Evolutionary conservation across 2,329 filamentous ascomycete species (phyloP), one percentile per base, ranked within the genome.

Genomic region (Fusarium sp.): DNA sequence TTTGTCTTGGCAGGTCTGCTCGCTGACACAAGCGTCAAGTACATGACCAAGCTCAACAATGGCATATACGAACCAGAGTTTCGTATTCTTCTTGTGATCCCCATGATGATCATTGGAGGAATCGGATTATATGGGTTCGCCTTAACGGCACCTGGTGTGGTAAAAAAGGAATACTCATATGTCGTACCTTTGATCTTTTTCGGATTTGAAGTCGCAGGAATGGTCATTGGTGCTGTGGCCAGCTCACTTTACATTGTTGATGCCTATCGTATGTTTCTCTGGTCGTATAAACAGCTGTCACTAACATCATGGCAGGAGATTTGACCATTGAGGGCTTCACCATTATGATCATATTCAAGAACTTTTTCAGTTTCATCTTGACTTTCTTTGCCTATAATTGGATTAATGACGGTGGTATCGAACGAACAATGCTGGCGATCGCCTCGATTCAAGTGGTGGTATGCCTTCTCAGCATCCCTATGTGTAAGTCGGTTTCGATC

Each of bases 61-160:
- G 95, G 95, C 56, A 87, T 94, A 63, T 97, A 97, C 79, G 95
- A 98, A 82, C 95, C 96, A 2, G 96, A 98, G 80, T 98, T 97
- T 81, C 89, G 95, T 23, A 90, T 98, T 68, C 77, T 96, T 12
- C 88, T 98, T 4, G 93, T 97, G 1, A 84, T 96, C 5, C 94
- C 95, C 9, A 94, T 96, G 85, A 84, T 97, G 46, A 82, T 97
- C 5, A 88, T 96, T 65, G 93, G 93, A 19, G 90, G 91, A 54
- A 90, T 92, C 19, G 95, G 95, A 2, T 84, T 97, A 2, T 97
- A 93, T 78, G 94, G 95, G 0, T 97, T 97, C 77, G 95, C 93
- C 2, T 89, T 93, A 73, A 94, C 93, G 1, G 87, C 91, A 2
- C 86, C 88, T 32, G 86, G 93, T 59, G 87, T 90, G 84, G 50